Evolutionary conservation across 306 rosid genomes (phyloP), one percentile per base, ranked within the genome.

Genomic region (Rosa rugosa): DNA sequence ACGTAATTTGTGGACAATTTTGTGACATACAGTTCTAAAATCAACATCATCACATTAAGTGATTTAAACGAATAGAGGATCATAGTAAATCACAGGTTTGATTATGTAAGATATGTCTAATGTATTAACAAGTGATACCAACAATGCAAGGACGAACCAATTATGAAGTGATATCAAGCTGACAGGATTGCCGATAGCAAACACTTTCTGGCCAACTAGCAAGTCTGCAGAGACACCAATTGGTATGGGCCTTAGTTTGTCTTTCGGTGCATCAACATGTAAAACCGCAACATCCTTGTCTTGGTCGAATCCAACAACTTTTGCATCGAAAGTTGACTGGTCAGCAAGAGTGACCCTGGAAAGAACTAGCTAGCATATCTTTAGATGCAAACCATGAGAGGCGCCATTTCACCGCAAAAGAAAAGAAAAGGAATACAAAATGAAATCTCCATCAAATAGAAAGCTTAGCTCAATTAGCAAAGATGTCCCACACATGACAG

Each of bases 191-290:
- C 99, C 99, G 82, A 96, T 96, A 46, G 99, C 99, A 84, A 36
- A 96, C 27, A 93, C 99, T 81, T 96, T 96, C 88, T 96, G 99
- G 65, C 99, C 99, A 78, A 96, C 99, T 84, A 96, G 98, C 91
- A 96, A 85, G 80, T 96, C 94, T 3, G 97, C 91, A 38, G 99
- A 96, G 80, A 93, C 54, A 41, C 99, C 99, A 72, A 96, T 4
- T 23, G 98, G 96, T 80, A 96, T 84, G 53, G 99, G 99, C 84
- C 96, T 90, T 53, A 96, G 88, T 57, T 96, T 93, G 57, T 88
- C 94, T 71, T 90, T 91, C 2, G 99, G 97, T 13, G 98, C 97
- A 11, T 96, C 93, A 14, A 96, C 93, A n/a, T 69, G 85, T 77
- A 96, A 81, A 68, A 96, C 99, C 7, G 99, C 98, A 56, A 96